A percentile compares a stretch with the other conserved stretches of the same genome.
Evolutionary conservation across 2,329 filamentous ascomycete species (phyloP).

Genomic region (Cadophora sp.): DNA sequence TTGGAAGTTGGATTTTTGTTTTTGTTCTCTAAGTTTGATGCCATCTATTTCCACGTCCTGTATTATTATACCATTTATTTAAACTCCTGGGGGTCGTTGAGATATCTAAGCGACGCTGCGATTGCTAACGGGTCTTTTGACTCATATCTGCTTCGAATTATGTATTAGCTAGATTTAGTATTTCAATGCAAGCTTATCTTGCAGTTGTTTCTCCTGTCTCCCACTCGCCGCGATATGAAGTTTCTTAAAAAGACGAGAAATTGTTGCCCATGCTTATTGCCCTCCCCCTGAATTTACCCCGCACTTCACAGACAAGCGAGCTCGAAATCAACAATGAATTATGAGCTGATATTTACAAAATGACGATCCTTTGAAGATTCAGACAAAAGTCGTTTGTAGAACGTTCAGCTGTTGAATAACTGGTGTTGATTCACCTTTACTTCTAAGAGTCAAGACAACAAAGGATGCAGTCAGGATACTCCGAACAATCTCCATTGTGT

Average conservation of each 20-base stretch:
- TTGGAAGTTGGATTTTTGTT: not conserved
- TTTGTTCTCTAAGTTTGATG: not conserved
- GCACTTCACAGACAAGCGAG: not conserved
- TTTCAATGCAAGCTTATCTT: constrained; percentile 1
- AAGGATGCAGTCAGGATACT: no score
- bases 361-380: no score
- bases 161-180: not conserved
- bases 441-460: not conserved
- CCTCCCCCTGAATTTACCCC: not conserved
- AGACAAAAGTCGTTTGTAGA: not conserved
- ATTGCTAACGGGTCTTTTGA: not conserved
- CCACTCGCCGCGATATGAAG: not conserved
- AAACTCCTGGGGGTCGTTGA: not conserved
- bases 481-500: no score
- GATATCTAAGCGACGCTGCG: no score
- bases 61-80: not conserved
- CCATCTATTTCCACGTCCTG: not conserved
- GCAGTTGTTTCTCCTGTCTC: not conserved
- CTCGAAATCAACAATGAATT: not conserved
- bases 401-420: no score
- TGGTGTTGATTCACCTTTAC: no score
- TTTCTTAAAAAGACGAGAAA: not conserved
- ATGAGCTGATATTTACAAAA: not conserved
- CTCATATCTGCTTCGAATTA: not conserved
- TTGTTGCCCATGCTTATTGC: not conserved